phyloP scores from a whole-genome alignment of 495 filamentous ascomycete species.

The Xeromyces bisporus region DNA sequence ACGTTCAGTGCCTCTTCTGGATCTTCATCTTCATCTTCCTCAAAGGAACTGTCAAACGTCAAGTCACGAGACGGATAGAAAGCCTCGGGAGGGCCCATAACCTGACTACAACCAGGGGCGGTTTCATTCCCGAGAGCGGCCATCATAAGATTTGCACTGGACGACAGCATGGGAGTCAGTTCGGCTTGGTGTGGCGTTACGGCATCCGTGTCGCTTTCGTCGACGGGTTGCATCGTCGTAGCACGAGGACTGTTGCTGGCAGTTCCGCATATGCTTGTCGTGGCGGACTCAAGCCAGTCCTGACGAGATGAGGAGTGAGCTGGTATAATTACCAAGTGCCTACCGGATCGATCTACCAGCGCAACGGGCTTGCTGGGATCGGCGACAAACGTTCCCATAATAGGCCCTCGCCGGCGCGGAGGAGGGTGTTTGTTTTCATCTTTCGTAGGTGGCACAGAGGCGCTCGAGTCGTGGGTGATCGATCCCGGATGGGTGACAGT shows the following conservation, averaged over 20 bases:
- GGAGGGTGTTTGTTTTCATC: constrained; percentile 37
- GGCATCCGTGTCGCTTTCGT: constrained; percentile 35
- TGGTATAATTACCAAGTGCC: constrained; percentile 52
- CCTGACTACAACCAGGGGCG: constrained; percentile 45
- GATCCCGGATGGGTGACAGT: constrained; percentile 38
- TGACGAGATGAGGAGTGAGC: constrained; percentile 32
- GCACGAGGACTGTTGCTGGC: constrained; percentile 37
- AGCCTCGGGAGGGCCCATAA: constrained; percentile 56
- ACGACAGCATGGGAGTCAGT: constrained; percentile 43
- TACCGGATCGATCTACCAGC: constrained; percentile 49
- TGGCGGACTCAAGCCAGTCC: constrained; percentile 31
- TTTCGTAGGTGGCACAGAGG: constrained; percentile 24
- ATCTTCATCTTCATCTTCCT: constrained; percentile 44
- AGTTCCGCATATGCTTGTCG: constrained; percentile 33
- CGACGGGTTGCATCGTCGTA: constrained; percentile 29
- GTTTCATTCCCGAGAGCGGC: constrained; percentile 42
- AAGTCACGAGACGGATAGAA: constrained; percentile 56
- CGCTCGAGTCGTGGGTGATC: constrained; percentile 36
- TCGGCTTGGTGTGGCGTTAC: constrained; percentile 29
- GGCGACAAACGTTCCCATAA: constrained; percentile 35
- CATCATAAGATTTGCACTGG: constrained; percentile 63
- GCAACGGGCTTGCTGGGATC: constrained; percentile 55
- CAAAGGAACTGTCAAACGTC: constrained; percentile 34
- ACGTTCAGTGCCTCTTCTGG: constrained; percentile 48
- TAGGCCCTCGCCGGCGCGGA: constrained; percentile 36